Evolutionary conservation across 257 asterid species (phyloP).

Genomic region (Penstemon barbatus): DNA sequence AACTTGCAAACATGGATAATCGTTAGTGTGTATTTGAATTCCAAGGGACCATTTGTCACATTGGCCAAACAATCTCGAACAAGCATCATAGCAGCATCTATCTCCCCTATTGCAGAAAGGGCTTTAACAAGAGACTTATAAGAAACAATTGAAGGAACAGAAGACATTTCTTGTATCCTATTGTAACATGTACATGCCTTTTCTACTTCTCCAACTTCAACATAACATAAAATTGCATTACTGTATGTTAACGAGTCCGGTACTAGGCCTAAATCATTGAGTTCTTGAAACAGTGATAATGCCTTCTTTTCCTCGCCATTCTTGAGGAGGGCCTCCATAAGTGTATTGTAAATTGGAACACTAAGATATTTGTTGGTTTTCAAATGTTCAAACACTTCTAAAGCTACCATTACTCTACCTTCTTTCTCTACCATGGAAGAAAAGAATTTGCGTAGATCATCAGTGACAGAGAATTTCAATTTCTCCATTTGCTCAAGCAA

Average conservation of each 20-base stretch:
- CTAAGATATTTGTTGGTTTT: conserved; percentile 41
- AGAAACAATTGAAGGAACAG: conserved; percentile 63
- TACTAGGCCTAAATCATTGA: conserved; percentile 38
- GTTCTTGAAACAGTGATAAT: conserved; percentile 59
- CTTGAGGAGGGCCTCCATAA: conserved; percentile 66
- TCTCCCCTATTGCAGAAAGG: conserved; percentile 63
- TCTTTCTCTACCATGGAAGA: conserved; percentile 48
- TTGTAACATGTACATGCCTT: conserved; percentile 80
- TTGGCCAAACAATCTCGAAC: conserved; percentile 77
- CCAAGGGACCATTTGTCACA: conserved; percentile 66
- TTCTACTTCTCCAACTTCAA: conserved; percentile 51
- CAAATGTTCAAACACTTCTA: conserved; percentile 66
- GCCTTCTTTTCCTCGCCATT: conserved; percentile 65
- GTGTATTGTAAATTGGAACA: conserved; percentile 59
- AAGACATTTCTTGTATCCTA: conserved; percentile 55
- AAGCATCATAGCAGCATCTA: conserved; percentile 76
- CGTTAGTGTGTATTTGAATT: conserved; percentile 73
- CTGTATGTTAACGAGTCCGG: conserved; percentile 66
- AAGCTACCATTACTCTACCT: conserved; percentile 40
- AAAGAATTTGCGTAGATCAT: conserved; percentile 60
- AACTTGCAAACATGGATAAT: conserved; percentile 70
- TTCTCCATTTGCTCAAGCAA: conserved; percentile 72
- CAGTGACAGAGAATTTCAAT: conserved; percentile 43
- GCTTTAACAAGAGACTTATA: conserved; percentile 65
- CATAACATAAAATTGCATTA: conserved; percentile 57